phyloP scores from a whole-genome alignment of 768 basidiomycete species.

The Termitomyces sp. region DNA sequence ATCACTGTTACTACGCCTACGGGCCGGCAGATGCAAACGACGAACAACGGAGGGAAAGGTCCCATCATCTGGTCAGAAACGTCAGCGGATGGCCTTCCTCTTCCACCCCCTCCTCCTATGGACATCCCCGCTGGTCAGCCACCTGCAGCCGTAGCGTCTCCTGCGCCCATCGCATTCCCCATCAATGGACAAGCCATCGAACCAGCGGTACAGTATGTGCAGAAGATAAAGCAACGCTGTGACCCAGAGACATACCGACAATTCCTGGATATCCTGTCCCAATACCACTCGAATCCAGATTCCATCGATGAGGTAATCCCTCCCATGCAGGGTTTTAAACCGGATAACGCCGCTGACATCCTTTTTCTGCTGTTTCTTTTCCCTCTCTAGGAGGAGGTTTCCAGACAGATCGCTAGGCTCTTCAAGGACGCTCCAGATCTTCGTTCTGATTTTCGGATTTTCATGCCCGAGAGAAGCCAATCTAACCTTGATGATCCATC shows the following conservation, averaged over 20 bases:
- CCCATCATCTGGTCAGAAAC: conserved; percentile 33
- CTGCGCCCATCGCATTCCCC: conserved; percentile 29
- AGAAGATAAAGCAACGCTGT: conserved; percentile 94
- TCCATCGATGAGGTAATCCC: conserved; percentile 53
- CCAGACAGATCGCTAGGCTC: conserved; percentile 59
- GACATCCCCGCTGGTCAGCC: background rate
- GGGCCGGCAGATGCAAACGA: conserved; percentile 59
- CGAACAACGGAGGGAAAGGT: conserved; percentile 39
- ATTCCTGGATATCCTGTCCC: conserved; percentile 72
- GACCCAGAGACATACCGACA: conserved; percentile 83
- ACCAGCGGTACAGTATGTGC: conserved; percentile 90
- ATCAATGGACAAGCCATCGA: conserved; percentile 51
- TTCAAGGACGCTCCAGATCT: conserved; percentile 78
- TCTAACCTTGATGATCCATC: conserved; percentile 42
- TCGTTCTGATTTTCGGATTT: conserved; percentile 68
- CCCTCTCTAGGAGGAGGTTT: conserved; percentile 54
- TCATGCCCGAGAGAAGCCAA: conserved; percentile 63
- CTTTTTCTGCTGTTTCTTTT: background rate
- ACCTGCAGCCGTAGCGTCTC: conserved; percentile 21
- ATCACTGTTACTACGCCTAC: conserved; percentile 79
- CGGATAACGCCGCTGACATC: conserved; percentile 12
- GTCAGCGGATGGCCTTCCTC: conserved; percentile 15
- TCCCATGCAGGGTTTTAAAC: conserved; percentile 8
- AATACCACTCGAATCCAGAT: conserved; percentile 58
- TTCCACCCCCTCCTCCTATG: conserved; percentile 6